phyloP scores from a whole-genome alignment of 2,329 filamentous ascomycete species.

The Ceratocystis papillata region DNA sequence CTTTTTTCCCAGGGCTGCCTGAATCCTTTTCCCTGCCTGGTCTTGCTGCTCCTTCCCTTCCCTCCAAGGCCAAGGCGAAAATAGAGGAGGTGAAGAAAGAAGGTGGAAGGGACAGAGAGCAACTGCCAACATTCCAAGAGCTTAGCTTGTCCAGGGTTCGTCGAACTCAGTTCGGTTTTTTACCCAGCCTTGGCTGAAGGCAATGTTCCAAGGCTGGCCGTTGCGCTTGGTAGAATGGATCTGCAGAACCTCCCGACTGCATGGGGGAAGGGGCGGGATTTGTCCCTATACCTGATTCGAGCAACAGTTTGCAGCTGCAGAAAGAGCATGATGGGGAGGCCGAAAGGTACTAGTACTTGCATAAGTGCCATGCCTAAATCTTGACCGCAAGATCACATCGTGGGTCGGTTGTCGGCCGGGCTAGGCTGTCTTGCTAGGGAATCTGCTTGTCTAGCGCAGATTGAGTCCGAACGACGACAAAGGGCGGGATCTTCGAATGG shows the following conservation, averaged over 20 bases:
- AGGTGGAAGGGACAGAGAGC: background rate
- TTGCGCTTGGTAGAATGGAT: conserved; percentile 7
- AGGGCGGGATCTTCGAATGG: background rate
- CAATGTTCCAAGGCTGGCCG: conserved; percentile 1
- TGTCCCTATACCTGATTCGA: background rate
- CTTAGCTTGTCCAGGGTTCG: background rate
- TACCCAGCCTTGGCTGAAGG: background rate
- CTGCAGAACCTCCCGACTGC: conserved; percentile 10
- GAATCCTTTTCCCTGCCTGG: background rate
- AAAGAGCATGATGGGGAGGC: background rate
- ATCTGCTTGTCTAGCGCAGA: background rate
- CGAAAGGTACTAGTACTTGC: background rate
- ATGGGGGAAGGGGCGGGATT: background rate
- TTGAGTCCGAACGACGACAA: background rate
- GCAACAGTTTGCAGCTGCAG: background rate
- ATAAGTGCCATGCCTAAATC: background rate
- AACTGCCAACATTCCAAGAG: background rate
- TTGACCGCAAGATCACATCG: background rate
- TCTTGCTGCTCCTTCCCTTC: background rate
- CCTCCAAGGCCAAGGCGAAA: background rate
- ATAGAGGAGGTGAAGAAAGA: no score
- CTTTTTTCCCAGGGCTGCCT: background rate
- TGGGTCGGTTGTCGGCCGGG: background rate
- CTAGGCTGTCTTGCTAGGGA: background rate
- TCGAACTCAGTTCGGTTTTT: background rate